phyloP scores from a whole-genome alignment of 1,284 basidiomycete genomes.

The Peniophora sp. region DNA sequence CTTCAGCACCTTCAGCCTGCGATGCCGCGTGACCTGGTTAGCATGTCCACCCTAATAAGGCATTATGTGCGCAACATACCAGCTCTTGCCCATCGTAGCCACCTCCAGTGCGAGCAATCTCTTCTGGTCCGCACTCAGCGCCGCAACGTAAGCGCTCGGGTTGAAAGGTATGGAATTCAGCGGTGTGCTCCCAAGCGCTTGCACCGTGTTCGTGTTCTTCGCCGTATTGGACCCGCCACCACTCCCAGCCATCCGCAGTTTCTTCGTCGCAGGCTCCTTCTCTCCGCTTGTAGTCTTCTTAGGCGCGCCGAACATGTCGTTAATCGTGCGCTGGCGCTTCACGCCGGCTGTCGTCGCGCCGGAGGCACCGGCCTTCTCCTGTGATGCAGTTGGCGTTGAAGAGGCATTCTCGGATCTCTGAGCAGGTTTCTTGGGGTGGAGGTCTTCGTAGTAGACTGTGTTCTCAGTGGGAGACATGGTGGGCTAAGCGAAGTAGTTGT shows the following conservation, averaged over 20 bases:
- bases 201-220: neutral
- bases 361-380: constrained; percentile 12
- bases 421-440: constrained; percentile 24
- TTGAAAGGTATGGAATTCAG: constrained; percentile 70
- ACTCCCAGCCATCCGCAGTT: constrained; percentile 24
- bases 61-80: constrained; percentile 35
- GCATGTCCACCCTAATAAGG: constrained; percentile 53
- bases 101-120: constrained; percentile 59
- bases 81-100: constrained; percentile 65
- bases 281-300: constrained; percentile 4
- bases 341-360: constrained; percentile 19
- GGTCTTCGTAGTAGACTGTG: constrained; percentile 52
- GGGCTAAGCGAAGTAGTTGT: no score
- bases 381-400: constrained; percentile 8
- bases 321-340: constrained; percentile 60
- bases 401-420: constrained; percentile 8
- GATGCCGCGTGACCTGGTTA: no score
- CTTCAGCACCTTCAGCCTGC: constrained; percentile 64
- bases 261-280: constrained; percentile 29
- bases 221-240: neutral
- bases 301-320: constrained; percentile 47
- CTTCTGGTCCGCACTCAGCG: constrained; percentile 50
- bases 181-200: constrained; percentile 19
- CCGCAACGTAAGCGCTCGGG: constrained; percentile 41
- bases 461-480: no score